phyloP scores from a whole-genome alignment of 139 green algal genomes.

The Yamagishiella unicocca region DNA sequence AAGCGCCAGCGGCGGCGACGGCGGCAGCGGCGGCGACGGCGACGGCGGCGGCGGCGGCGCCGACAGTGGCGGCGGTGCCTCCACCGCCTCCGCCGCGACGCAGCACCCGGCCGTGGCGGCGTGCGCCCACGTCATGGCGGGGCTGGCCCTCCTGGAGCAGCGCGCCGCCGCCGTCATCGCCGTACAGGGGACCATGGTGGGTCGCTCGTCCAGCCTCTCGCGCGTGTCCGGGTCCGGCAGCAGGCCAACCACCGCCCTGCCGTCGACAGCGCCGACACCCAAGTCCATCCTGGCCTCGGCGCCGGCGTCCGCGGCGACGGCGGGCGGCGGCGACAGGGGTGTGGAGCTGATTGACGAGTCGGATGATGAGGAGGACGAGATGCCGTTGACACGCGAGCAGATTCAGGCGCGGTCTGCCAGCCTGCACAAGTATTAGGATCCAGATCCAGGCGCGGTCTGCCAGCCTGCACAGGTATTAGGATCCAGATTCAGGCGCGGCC shows the following conservation, averaged over 20 bases:
- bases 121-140: slow-evolving; percentile 37
- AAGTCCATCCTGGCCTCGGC: neutral
- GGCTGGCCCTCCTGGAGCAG: slow-evolving; percentile 53
- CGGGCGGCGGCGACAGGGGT: neutral
- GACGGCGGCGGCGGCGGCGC: no score
- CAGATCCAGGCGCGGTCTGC: slow-evolving; percentile 52
- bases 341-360: slow-evolving; percentile 45
- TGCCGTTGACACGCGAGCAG: slow-evolving; percentile 58
- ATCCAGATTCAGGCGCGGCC: slow-evolving; percentile 55
- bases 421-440: neutral
- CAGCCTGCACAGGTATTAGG: neutral
- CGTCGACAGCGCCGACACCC: neutral
- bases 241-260: neutral
- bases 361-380: slow-evolving; percentile 50
- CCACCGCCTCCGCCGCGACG: neutral
- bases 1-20: neutral
- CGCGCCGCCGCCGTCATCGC: slow-evolving; percentile 53
- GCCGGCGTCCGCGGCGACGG: neutral
- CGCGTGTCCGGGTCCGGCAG: neutral
- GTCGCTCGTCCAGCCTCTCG: slow-evolving; percentile 11
- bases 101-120: neutral
- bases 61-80: neutral
- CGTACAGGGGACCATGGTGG: slow-evolving; percentile 49
- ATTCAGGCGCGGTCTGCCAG: slow-evolving; percentile 45
- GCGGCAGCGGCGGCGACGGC: neutral